phyloP scores from a whole-genome alignment of 768 basidiomycete genomes.

The Tulasnella sp. region DNA sequence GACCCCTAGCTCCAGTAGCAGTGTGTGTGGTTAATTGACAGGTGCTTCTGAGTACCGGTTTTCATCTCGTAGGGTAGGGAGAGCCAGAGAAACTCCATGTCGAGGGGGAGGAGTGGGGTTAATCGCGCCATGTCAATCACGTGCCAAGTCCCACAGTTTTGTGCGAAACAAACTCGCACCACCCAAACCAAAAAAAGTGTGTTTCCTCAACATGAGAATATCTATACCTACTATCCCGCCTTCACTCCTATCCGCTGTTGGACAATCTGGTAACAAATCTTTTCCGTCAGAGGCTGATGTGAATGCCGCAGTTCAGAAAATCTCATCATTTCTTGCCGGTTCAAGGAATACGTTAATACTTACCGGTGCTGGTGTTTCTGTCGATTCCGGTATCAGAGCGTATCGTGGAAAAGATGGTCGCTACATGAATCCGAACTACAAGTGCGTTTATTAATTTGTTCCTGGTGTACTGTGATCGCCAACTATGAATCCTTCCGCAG shows the following conservation, averaged over 20 bases:
- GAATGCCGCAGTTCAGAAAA: conserved; percentile 43
- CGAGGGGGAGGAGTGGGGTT: no score
- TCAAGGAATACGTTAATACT: conserved; percentile 57
- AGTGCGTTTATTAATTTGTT: conserved; percentile 32
- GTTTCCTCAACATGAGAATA: conserved; percentile 50
- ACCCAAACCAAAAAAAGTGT: no score
- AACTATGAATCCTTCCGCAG: conserved; percentile 24
- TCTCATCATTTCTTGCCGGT: conserved; percentile 48
- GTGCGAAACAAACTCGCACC: no score
- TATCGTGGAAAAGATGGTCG: conserved; percentile 78
- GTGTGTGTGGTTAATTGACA: no score
- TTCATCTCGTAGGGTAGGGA: no score
- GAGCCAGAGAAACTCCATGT: no score
- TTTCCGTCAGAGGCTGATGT: conserved; percentile 26
- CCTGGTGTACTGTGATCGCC: background rate
- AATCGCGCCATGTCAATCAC: no score
- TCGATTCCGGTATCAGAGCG: conserved; percentile 91
- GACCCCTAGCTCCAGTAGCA: no score
- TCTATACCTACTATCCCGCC: conserved; percentile 66
- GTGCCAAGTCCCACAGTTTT: no score
- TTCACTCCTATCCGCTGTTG: conserved; percentile 36
- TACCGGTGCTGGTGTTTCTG: conserved; percentile 88
- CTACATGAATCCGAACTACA: conserved; percentile 85
- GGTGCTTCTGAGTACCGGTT: no score
- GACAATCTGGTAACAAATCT: background rate